These are phyloP conservation scores for Boletus fagicola DNA, from an alignment of 768 basidiomycete species.

Conservation along the genomic window DNA sequence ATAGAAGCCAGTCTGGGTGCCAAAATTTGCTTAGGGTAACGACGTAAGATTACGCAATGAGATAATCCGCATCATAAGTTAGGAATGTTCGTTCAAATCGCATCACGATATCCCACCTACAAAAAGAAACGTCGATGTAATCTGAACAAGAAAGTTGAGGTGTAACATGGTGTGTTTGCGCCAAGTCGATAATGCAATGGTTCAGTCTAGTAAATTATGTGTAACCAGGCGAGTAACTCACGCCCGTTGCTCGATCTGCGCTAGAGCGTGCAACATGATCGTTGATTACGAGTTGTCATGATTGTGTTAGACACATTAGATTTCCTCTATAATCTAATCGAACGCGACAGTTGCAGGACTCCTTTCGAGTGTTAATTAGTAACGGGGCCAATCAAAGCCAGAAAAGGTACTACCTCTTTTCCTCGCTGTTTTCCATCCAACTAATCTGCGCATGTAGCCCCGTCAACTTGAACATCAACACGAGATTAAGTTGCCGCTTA, in stretches of 20 bases:
- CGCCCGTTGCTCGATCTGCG: no score
- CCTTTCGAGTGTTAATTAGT: constrained; percentile 13
- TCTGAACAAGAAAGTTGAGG: no score
- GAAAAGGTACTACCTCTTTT: constrained; percentile 18
- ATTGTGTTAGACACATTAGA: not conserved
- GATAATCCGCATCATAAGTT: not conserved
- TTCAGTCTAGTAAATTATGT: no score
- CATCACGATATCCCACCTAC: not conserved
- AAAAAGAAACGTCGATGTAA: not conserved
- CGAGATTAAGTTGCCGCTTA: constrained; percentile 36
- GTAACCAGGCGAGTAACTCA: no score
- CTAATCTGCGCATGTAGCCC: constrained; percentile 45
- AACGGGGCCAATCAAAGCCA: not conserved
- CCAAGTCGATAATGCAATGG: no score
- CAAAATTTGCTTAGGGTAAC: not conserved
- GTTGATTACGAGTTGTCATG: not conserved
- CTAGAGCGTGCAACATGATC: no score
- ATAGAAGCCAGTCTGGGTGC: not conserved
- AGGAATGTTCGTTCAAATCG: not conserved
- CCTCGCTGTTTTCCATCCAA: constrained; percentile 40
- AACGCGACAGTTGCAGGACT: constrained; percentile 32
- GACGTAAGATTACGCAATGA: not conserved
- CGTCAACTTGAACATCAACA: constrained; percentile 43
- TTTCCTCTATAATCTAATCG: constrained; percentile 31
- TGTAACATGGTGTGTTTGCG: no score